Evolutionary conservation across 192 early-diverging fungal genomes (phyloP).

Genomic region (Linnemannia exigua): DNA sequence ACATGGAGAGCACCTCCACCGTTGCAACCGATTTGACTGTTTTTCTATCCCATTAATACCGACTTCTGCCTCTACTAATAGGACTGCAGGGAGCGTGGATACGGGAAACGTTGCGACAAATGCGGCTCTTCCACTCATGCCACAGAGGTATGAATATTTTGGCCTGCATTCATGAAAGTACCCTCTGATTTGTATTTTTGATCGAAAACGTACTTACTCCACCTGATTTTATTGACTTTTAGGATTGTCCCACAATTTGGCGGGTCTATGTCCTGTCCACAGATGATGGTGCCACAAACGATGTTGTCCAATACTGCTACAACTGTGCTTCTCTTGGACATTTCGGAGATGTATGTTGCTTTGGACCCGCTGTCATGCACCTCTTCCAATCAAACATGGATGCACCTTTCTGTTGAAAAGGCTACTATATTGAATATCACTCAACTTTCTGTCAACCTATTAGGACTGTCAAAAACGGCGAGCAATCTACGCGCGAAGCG

Average conservation of each 20-base stretch:
- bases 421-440: neutral
- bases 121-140: conserved; percentile 22
- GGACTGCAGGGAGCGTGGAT: conserved; percentile 22
- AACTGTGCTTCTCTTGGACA: conserved; percentile 39
- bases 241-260: conserved; percentile 48
- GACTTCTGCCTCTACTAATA: neutral
- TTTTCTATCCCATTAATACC: no score
- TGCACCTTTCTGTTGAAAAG: neutral
- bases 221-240: neutral
- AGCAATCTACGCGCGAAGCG: conserved; percentile 10
- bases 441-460: neutral
- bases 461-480: conserved; percentile 23
- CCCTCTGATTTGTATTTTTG: neutral
- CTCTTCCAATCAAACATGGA: neutral
- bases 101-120: conserved; percentile 11
- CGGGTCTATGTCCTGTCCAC: conserved; percentile 23
- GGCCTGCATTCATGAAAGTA: neutral
- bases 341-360: conserved; percentile 47
- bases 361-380: neutral
- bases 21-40: no score
- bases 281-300: neutral
- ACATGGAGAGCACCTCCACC: no score
- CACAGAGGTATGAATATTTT: conserved; percentile 26
- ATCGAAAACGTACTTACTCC: neutral
- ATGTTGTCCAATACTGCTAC: conserved; percentile 38